These are phyloP conservation scores for Pseudohalonectria lignicola DNA, from an alignment of 2,329 filamentous ascomycete genomes.

Conservation along the genomic window DNA sequence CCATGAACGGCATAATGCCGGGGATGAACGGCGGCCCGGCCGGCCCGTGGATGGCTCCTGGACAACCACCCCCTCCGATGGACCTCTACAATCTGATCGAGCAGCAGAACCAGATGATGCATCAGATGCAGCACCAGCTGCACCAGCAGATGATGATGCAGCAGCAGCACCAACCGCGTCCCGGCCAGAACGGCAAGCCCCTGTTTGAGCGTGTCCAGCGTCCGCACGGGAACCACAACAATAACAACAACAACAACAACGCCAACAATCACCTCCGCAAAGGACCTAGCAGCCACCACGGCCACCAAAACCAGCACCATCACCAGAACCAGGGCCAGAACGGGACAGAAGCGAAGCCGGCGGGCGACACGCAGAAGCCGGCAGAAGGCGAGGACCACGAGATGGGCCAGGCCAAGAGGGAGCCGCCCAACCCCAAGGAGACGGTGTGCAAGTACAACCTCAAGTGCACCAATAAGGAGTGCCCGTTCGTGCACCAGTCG, in stretches of 20 bases:
- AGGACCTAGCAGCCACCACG: constrained; percentile 10
- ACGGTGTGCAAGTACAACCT: constrained; percentile 84
- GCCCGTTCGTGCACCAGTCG: constrained; percentile 89
- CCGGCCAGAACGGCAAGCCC: constrained; percentile 40
- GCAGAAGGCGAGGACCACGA: constrained; percentile 48
- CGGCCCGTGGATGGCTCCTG: constrained; percentile 31
- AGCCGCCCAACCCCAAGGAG: constrained; percentile 46
- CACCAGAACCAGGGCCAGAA: too few species aligned
- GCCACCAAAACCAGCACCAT: too few species aligned
- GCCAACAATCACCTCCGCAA: constrained; percentile 12
- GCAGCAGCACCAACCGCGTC: constrained; percentile 27
- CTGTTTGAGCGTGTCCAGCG: constrained; percentile 65
- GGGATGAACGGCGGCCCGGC: constrained; percentile 29
- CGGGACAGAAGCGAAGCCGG: constrained; percentile 18
- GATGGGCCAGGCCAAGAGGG: constrained; percentile 41
- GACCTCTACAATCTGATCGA: constrained; percentile 68
- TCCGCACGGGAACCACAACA: constrained; percentile 37
- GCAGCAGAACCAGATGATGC: constrained; percentile 81
- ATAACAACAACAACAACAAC: constrained; percentile 23
- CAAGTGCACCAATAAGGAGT: constrained; percentile 77
- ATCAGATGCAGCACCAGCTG: constrained; percentile 56
- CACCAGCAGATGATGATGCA: constrained; percentile 40
- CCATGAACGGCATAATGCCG: constrained; percentile 26
- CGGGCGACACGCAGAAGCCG: constrained; percentile 17
- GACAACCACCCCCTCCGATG: constrained; percentile 23